A percentile compares a stretch with the other conserved stretches of the same genome.
phyloP scores from a whole-genome alignment of 2,329 filamentous ascomycete species.

The Cytospora piceae region DNA sequence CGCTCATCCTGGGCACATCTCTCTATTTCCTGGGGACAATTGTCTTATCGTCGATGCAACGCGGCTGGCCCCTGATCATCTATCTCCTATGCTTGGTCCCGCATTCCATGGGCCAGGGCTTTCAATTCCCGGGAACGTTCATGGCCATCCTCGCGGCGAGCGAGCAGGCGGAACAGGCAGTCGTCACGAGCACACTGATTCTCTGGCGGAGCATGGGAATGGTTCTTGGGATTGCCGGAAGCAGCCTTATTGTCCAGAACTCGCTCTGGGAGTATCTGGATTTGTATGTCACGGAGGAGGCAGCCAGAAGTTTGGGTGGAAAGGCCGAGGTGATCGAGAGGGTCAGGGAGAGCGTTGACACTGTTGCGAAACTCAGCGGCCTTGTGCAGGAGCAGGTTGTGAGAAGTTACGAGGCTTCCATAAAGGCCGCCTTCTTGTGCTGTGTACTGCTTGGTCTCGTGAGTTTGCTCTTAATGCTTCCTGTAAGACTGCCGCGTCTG shows the following conservation, averaged over 20 bases:
- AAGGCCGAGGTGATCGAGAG: conserved; percentile 58
- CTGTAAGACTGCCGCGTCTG: conserved; percentile 58
- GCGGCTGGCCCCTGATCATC: conserved; percentile 52
- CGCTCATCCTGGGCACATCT: conserved; percentile 55
- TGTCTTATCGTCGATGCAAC: conserved; percentile 53
- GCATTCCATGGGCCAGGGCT: conserved; percentile 61
- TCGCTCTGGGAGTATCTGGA: conserved; percentile 64
- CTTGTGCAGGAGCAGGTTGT: conserved; percentile 59
- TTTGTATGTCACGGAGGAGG: conserved; percentile 50
- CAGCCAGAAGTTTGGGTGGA: conserved; percentile 48
- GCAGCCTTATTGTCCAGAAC: conserved; percentile 75
- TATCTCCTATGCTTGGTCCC: conserved; percentile 64
- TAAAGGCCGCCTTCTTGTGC: conserved; percentile 52
- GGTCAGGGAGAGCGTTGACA: conserved; percentile 59
- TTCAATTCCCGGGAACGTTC: conserved; percentile 67
- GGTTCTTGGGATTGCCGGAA: conserved; percentile 74
- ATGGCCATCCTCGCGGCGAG: conserved; percentile 65
- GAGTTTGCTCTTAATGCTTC: conserved; percentile 51
- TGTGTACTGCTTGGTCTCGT: conserved; percentile 52
- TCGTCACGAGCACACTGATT: conserved; percentile 70
- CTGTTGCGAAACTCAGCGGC: conserved; percentile 49
- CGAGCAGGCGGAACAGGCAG: conserved; percentile 65
- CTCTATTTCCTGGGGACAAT: conserved; percentile 55
- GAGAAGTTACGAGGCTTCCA: conserved; percentile 55
- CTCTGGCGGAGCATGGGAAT: conserved; percentile 72